Percentiles rank a stretch among this genome's conserved stretches.
Evolutionary conservation across 306 rosid species (phyloP).

Genomic region (apple (Malus domestica)): ASM211411v1 NC_041800.1:20499233-20499732

Average conservation of each 20-base stretch:
- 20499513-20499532: background rate
- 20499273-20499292: conserved; percentile 91
- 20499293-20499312: conserved; percentile 91
- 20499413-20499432: conserved; percentile 88
- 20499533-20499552: background rate
- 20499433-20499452: conserved; percentile 69
- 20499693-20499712: conserved; percentile 85
- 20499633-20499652: conserved; percentile 73
- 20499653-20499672: conserved; percentile 56
- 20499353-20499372: conserved; percentile 83
- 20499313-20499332: conserved; percentile 95
- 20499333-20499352: conserved; percentile 93
- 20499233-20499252: conserved; percentile 77
- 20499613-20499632: background rate
- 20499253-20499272: conserved; percentile 95
- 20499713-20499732: conserved; percentile 75
- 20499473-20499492: conserved; percentile 59
- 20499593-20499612: background rate
- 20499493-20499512: background rate
- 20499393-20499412: conserved; percentile 89
- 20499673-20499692: conserved; percentile 74
- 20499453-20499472: conserved; percentile 89
- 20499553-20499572: background rate
- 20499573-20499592: background rate
- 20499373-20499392: conserved; percentile 97